phyloP scores from a whole-genome alignment of 163 green algal genomes.

The Scenedesmus sp. region DNA sequence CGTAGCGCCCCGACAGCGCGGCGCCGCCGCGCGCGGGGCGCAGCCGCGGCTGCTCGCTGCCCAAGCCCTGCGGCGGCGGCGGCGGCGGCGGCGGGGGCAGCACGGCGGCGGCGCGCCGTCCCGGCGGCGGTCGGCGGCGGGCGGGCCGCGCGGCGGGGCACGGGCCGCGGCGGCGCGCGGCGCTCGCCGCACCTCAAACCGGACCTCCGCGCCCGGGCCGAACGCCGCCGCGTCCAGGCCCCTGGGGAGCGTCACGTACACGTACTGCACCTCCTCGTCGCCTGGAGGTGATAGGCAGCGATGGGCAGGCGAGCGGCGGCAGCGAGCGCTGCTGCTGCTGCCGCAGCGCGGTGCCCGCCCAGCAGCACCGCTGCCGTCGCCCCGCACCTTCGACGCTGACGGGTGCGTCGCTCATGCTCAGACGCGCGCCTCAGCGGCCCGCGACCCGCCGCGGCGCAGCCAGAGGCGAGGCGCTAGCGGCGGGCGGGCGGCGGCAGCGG shows the following conservation, averaged over 20 bases:
- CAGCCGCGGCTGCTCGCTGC: conserved; percentile 5
- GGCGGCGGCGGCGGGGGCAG: background rate
- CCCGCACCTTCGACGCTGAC: too few relatives aligned
- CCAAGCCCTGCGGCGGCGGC: conserved; percentile 1
- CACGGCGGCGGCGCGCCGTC: background rate
- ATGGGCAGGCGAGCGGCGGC: background rate
- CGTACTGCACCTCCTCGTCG: conserved; percentile 35
- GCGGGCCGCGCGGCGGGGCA: too few relatives aligned
- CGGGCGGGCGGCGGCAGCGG: too few relatives aligned
- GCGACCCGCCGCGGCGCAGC: too few relatives aligned
- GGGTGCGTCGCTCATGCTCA: too few relatives aligned
- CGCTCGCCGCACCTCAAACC: conserved; percentile 16
- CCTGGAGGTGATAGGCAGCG: too few relatives aligned
- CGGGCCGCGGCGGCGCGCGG: background rate
- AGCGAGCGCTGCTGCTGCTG: background rate
- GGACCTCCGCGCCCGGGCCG: conserved; percentile 12
- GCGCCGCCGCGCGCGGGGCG: background rate
- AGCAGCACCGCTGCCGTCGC: too few relatives aligned
- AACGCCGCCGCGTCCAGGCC: conserved; percentile 5
- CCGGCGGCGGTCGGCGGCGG: background rate
- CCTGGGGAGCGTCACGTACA: conserved; percentile 26
- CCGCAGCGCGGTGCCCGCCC: too few relatives aligned
- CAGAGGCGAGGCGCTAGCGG: too few relatives aligned
- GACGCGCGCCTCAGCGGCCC: too few relatives aligned
- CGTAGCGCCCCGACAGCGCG: conserved; percentile 1